Base-by-base conservation (phyloP, 345 rosid species). In the Eucalyptus urophylla region DNA sequence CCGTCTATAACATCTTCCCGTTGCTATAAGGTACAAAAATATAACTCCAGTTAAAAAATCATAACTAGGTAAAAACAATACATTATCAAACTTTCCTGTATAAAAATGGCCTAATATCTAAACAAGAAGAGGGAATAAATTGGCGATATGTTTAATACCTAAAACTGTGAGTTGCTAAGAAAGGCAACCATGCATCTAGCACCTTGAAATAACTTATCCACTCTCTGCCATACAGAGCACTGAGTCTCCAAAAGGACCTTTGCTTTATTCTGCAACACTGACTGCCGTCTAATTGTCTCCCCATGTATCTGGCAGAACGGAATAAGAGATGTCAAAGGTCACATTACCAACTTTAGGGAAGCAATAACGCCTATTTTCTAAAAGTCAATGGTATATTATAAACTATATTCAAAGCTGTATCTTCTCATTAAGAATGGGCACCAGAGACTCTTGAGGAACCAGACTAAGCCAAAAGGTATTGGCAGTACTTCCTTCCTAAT, bases 121-220 rank as follows among this genome's bases (percentile, higher is more conserved):
- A 76, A 40, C 25, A 76, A 22, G 29, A 76, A 76, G 85, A 40
- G 47, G 29, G 47, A 37, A 76, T 40, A 40, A 40, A 11, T 22
- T 22, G 85, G 85, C 13, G 47, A 40, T 76, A 76, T 76, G 85
- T 40, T 76, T 22, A 24, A 33, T 86, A 37, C 85, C 90, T 94
- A 97, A 91, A 98, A 95, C 90, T 97, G 99, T 69, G 99, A 97
- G 89, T 96, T 96, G 92, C 97, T 96, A 89, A 98, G 97, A 93
- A 98, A 98, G 72, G 97, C 93, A 83, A 98, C 93, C 94, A 98
- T 91, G 95, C 99, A 97, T 95, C 99, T 96, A 53, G 98, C 89
- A 90, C 94, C 94, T 91, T 98, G 99, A 90, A 96, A 98, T 91
- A 97, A 87, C 88, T 93, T 95, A 88, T 98, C 99, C 87, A 98